Evolutionary conservation across 2,329 filamentous ascomycete genomes (phyloP), one percentile per base, ranked within the genome.

Genomic region (Raffaelea arxii): DNA sequence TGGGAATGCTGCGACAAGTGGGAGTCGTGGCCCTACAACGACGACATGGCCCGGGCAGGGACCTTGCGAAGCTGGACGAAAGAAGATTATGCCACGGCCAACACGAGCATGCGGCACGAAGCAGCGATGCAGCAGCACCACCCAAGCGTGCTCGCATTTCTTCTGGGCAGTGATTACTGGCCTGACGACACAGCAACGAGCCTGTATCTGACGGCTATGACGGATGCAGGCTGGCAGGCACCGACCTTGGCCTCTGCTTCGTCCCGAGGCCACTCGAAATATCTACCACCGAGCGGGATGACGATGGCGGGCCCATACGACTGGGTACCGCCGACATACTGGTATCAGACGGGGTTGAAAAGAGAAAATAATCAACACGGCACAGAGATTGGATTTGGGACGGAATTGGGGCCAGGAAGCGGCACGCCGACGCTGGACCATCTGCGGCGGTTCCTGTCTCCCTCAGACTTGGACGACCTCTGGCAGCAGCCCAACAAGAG

Each of bases 1-100:
- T 83, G 78, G 77, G 78, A 82, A 50, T 83, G 79, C 58, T 83
- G 79, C 56, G 75, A 82, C 53, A 82, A 82, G 56, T 83, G 79
- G 79, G 79, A 83, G 55, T 74, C 71, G 0, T 83, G 77, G 77
- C 58, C 55, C 42, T 80, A 81, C 57, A 82, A 82, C 53, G 58
- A 72, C 12, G 72, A 82, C 41, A 52, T 72, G 6, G 50, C 61
- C 7, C 14, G 6, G 14, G 32, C 9, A 18, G 59, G 65, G 41
- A 60, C 63, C 0, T 53, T 60, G 3, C 55, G 59, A 0, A 37
- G 59, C 6, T 82, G 77, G 76, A 61, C 58, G 1, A 66, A 73
- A 0, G 53, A 58, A 2, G 79, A 82, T 58, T 82, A 82, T 55
- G 51, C 47, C 1, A 74, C 70, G 22, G 78, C 76, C 6, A 70